Percentiles rank a stretch among this genome's conserved stretches.
phyloP scores from a whole-genome alignment of 305 asterid species.

The Rubia peregrina region DNA sequence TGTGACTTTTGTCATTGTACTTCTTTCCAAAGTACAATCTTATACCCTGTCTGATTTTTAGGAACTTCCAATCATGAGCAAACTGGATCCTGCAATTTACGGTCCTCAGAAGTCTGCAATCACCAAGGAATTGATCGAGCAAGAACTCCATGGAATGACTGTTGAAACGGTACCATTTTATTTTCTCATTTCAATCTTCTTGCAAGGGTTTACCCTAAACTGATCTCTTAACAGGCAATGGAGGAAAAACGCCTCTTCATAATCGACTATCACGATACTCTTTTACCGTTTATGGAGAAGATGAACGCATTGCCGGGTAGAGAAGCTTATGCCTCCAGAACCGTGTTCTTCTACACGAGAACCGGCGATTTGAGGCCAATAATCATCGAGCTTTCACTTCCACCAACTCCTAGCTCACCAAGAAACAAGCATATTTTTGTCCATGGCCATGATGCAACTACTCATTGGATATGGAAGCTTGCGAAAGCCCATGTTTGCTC shows the following conservation, averaged over 20 bases:
- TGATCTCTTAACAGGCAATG: slow-evolving; percentile 41
- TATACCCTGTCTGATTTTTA: slow-evolving; percentile 19
- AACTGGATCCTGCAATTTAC: slow-evolving; percentile 58
- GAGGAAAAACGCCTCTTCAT: slow-evolving; percentile 54
- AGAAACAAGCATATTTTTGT: slow-evolving; percentile 47
- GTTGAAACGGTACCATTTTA: slow-evolving; percentile 48
- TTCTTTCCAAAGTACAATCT: slow-evolving; percentile 7
- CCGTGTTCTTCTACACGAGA: slow-evolving; percentile 43
- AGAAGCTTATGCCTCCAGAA: slow-evolving; percentile 78
- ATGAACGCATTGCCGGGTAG: slow-evolving; percentile 69
- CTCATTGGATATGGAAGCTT: slow-evolving; percentile 71
- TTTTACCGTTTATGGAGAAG: slow-evolving; percentile 64
- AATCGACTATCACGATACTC: slow-evolving; percentile 63
- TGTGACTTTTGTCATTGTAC: slow-evolving; percentile 1
- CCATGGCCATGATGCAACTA: slow-evolving; percentile 63
- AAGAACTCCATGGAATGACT: slow-evolving; percentile 47
- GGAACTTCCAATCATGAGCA: slow-evolving; percentile 67
- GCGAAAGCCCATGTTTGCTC: slow-evolving; percentile 84
- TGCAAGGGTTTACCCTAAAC: background rate
- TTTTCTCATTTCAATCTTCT: background rate
- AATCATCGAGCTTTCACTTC: slow-evolving; percentile 73
- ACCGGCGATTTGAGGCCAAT: slow-evolving; percentile 47
- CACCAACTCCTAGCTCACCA: slow-evolving; percentile 47
- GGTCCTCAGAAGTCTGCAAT: slow-evolving; percentile 71
- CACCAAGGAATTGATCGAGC: slow-evolving; percentile 51